Percentiles rank a stretch among this genome's conserved stretches.
phyloP scores from a whole-genome alignment of 2,329 filamentous ascomycete species.

The Curvularia hawaiiensis region DNA sequence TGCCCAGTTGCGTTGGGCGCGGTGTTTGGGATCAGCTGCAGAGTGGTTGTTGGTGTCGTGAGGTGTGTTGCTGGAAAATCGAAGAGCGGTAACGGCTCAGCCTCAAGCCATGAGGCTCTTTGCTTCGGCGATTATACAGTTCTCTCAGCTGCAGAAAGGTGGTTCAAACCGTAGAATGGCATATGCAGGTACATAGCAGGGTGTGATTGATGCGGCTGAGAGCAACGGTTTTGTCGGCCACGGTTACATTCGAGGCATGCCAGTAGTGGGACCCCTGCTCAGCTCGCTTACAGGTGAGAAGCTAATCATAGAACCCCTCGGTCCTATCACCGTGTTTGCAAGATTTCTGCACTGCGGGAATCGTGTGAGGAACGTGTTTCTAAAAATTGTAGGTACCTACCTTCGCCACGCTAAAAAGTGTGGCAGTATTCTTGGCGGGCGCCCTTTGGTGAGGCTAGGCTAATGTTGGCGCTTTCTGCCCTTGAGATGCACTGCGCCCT shows the following conservation, averaged over 20 bases:
- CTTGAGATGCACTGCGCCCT: conserved; percentile 7
- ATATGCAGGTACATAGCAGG: conserved; percentile 12
- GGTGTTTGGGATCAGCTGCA: conserved; percentile 4
- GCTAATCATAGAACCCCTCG: conserved; percentile 16
- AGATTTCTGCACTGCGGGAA: background rate
- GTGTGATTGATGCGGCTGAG: conserved; percentile 20
- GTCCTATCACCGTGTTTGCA: conserved; percentile 9
- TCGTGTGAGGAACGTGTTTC: conserved; percentile 1
- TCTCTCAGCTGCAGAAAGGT: background rate
- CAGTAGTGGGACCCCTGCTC: conserved; percentile 10
- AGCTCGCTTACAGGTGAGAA: conserved; percentile 16
- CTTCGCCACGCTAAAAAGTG: background rate
- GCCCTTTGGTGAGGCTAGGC: conserved; percentile 9
- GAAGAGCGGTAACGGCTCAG: conserved; percentile 14
- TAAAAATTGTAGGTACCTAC: conserved; percentile 11
- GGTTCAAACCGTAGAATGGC: background rate
- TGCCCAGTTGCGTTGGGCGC: conserved; percentile 3
- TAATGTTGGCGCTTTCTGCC: background rate
- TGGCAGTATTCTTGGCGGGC: background rate
- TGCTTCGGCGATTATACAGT: conserved; percentile 9
- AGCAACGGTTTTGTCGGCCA: conserved; percentile 13
- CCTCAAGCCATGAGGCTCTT: conserved; percentile 18
- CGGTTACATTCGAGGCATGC: conserved; percentile 14
- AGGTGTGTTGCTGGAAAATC: background rate
- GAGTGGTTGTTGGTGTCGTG: conserved; percentile 6